Base-by-base conservation (phyloP, 768 basidiomycete genomes). In the Russula vinacea region DNA sequence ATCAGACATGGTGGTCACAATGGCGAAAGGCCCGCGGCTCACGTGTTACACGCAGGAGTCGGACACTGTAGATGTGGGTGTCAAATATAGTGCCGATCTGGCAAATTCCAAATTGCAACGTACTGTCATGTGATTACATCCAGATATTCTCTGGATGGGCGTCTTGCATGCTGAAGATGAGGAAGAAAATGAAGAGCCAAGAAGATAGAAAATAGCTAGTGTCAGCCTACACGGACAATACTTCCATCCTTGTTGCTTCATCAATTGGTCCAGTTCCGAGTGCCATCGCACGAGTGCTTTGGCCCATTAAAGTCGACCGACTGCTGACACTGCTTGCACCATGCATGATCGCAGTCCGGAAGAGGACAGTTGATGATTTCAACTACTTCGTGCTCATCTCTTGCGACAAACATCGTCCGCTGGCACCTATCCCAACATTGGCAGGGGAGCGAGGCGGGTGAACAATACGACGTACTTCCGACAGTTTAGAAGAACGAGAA, bases 111-210 rank as follows among this genome's bases (percentile, higher is more conserved):
- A 40, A 50, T 35, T 32, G 9, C 56, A 58, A 68, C 83, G 73
- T 37, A 84, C 84, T 63, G 78, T 77, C 81, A 86, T 86, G 70
- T 86, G 84, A 62, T 84, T 81, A 57, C 84, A 86, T 1, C 84
- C 84, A 17, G 72, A 73, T 5, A 76, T 75, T 66, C 83, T 86
- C 57, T 76, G 79, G n/a, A 83, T 79, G 2, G 83, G 80, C 7
- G 83, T 81, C 56, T 71, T 70, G 68, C 81, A 81, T 4, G 79
- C 80, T 81, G n/a, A 54, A 22, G 26, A 51, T 13, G 26, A 9
- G 3, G 10, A 47, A 54, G 22, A 13, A 42, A 39, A 13, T 33
- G 8, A 2, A 49, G 40, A n/a, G 29, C 2, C 45, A 47, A 22
- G 9, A 13, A 8, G 14, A 47, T 26, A 24, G n/a, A 1, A 42